Evolutionary conservation across 176 grass and related monocot species (phyloP).

Genomic region (Avena insularis): DNA sequence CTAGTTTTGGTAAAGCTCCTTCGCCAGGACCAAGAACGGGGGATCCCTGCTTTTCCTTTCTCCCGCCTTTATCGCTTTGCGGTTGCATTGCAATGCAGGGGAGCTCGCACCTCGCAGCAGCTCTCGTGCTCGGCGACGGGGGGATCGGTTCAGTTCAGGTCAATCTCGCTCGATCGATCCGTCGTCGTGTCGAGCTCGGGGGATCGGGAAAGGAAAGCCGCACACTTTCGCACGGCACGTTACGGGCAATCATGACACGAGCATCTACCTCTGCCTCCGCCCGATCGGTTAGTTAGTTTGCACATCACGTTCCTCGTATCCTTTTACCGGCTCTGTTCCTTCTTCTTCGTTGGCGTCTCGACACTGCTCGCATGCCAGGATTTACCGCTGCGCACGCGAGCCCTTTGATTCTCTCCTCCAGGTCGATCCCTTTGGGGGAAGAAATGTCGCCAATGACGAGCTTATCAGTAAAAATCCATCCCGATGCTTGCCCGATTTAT

Average conservation of each 20-base stretch:
- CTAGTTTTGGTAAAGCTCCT: conserved; percentile 64
- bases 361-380: background rate
- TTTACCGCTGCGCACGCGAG: background rate
- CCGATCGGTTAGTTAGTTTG: background rate
- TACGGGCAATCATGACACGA: conserved; percentile 50
- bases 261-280: background rate
- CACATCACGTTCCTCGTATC: background rate
- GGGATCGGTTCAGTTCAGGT: background rate
- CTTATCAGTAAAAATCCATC: background rate
- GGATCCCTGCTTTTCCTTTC: conserved; percentile 25
- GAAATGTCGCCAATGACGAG: conserved; percentile 42
- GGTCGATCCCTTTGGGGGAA: conserved; percentile 33
- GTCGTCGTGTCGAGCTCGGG: conserved; percentile 42
- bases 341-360: background rate
- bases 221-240: conserved; percentile 55
- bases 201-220: conserved; percentile 62
- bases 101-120: background rate
- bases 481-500: background rate
- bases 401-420: conserved; percentile 37
- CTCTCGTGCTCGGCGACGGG: background rate
- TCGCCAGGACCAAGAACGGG: conserved; percentile 54
- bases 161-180: conserved; percentile 7
- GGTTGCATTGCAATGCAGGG: background rate
- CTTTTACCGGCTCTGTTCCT: background rate
- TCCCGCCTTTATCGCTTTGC: conserved; percentile 43